These are phyloP conservation scores for Neoboletus magnificus DNA, from an alignment of 768 basidiomycete species.

Conservation along the genomic window DNA sequence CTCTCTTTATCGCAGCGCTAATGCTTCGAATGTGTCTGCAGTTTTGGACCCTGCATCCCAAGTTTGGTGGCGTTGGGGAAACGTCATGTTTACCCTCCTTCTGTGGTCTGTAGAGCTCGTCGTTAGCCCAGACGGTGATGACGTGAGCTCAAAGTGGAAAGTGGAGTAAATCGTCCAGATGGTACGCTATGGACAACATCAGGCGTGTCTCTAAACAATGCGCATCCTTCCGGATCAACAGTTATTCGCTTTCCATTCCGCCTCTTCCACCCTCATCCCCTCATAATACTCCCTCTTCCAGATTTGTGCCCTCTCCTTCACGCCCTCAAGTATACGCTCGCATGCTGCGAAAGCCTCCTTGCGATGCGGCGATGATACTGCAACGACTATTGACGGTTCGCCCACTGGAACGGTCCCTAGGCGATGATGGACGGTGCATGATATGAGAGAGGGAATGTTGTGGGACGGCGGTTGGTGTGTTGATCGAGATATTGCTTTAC, in stretches of 20 bases:
- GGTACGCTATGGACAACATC: slow-evolving; percentile 8
- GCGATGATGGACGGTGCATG: slow-evolving; percentile 69
- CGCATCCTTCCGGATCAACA: slow-evolving; percentile 15
- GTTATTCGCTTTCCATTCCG: slow-evolving; percentile 68
- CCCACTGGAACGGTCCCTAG: slow-evolving; percentile 76
- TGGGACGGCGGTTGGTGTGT: slow-evolving; percentile 34
- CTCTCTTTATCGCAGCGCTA: background rate
- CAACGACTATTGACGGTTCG: slow-evolving; percentile 80
- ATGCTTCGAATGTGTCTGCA: slow-evolving; percentile 25
- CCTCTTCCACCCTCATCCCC: slow-evolving; percentile 56
- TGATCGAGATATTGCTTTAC: slow-evolving; percentile 41
- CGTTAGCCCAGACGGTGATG: slow-evolving; percentile 75
- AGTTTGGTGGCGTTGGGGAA: slow-evolving; percentile 92
- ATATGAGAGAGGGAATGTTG: slow-evolving; percentile 41
- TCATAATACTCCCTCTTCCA: slow-evolving; percentile 93
- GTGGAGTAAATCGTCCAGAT: slow-evolving; percentile 43
- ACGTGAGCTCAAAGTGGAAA: slow-evolving; percentile 69
- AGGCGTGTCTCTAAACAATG: slow-evolving; percentile 1
- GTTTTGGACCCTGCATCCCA: slow-evolving; percentile 89
- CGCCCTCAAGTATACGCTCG: slow-evolving; percentile 80
- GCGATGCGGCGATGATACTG: slow-evolving; percentile 80
- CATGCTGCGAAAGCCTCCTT: slow-evolving; percentile 78
- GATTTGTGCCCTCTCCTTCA: slow-evolving; percentile 80
- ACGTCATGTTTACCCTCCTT: slow-evolving; percentile 80
- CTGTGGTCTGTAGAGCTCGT: slow-evolving; percentile 82